These are phyloP conservation scores for Voacanga thouarsii DNA, from an alignment of 257 asterid genomes.

Conservation along the genomic window DNA sequence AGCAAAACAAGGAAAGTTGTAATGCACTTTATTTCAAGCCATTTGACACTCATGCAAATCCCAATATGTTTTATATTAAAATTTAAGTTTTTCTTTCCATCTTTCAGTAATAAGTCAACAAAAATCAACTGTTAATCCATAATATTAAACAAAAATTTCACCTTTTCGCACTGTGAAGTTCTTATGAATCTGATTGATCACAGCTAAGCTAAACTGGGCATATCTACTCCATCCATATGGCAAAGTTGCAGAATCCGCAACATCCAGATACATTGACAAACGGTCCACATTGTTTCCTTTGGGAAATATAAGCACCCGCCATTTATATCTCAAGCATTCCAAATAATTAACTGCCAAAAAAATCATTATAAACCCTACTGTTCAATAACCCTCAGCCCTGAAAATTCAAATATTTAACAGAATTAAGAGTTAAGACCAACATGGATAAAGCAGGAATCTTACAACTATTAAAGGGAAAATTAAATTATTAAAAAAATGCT, in stretches of 20 bases:
- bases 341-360: too few relatives aligned
- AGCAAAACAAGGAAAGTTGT: background rate
- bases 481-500: too few relatives aligned
- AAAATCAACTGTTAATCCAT: background rate
- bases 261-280: too few relatives aligned
- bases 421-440: background rate
- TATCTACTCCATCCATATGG: constrained; percentile 89
- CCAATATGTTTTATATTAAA: background rate
- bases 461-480: too few relatives aligned
- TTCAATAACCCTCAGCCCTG: too few relatives aligned
- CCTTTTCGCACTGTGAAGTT: constrained; percentile 71
- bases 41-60: background rate
- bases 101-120: background rate
- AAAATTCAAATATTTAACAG: too few relatives aligned
- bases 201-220: constrained; percentile 80
- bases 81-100: background rate
- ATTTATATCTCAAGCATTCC: too few relatives aligned
- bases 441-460: background rate
- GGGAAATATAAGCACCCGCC: too few relatives aligned
- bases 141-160: constrained; percentile 18
- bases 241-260: constrained; percentile 50
- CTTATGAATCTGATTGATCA: constrained; percentile 59
- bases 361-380: too few relatives aligned
- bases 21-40: background rate
- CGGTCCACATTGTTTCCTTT: too few relatives aligned